phyloP scores from a whole-genome alignment of 352 stramenopile species.

The Phytophthora fragariae region DNA sequence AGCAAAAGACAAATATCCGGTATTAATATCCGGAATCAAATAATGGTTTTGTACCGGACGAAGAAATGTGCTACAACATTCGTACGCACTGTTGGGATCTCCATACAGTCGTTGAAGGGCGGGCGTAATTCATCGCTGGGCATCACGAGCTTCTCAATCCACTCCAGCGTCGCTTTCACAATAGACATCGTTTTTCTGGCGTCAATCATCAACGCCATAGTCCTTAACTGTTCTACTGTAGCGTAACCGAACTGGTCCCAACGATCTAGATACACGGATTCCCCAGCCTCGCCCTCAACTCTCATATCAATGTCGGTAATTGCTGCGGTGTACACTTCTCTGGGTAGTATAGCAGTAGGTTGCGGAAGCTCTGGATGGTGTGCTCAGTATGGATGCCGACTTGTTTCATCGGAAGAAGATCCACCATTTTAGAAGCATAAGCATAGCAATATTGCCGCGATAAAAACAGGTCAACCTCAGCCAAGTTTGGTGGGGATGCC shows the following conservation, averaged over 20 bases:
- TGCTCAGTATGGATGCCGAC: background rate
- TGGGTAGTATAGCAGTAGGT: background rate
- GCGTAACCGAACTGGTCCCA: no score
- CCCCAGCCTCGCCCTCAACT: no score
- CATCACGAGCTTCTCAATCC: background rate
- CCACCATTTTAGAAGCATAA: no score
- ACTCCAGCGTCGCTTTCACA: no score
- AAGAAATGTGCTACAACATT: conserved; percentile 1
- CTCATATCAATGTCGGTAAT: conserved; percentile 1
- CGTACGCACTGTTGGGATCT: conserved; percentile 7
- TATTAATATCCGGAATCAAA: background rate
- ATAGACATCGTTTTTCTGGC: no score
- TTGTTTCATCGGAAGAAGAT: no score
- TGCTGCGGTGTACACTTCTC: background rate
- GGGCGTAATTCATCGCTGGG: background rate
- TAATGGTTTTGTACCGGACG: background rate
- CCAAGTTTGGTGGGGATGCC: background rate
- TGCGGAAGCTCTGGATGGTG: background rate
- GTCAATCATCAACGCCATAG: no score
- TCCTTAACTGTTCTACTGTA: no score
- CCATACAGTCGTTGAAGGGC: background rate
- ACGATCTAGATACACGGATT: no score
- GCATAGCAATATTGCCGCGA: background rate
- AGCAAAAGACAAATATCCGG: conserved; percentile 12
- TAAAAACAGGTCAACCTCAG: background rate